phyloP scores from a whole-genome alignment of 2,329 filamentous ascomycete species.

The Phaeophleospora eucalypticola region DNA sequence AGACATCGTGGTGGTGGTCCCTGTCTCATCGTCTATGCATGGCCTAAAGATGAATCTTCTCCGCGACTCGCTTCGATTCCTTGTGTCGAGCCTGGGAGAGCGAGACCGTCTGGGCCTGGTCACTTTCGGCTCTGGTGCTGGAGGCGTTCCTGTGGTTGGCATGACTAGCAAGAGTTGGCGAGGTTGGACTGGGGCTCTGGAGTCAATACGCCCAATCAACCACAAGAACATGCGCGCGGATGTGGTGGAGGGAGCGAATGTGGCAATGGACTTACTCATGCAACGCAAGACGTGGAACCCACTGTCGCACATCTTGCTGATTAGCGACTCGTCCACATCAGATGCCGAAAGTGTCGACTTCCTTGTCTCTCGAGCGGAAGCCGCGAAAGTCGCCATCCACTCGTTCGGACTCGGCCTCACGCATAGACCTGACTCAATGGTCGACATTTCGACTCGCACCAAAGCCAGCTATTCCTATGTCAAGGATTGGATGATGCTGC shows the following conservation, averaged over 20 bases:
- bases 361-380: constrained; percentile 92
- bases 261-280: constrained; percentile 98
- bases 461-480: constrained; percentile 98
- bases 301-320: constrained; percentile 89
- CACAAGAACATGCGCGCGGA: constrained; percentile 96
- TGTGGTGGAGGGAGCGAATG: constrained; percentile 94
- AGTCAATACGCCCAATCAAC: constrained; percentile 85
- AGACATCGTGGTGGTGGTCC: constrained; percentile 93
- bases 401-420: constrained; percentile 95
- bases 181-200: constrained; percentile 82
- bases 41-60: constrained; percentile 97
- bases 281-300: constrained; percentile 94
- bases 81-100: constrained; percentile 84
- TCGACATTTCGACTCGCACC: constrained; percentile 88
- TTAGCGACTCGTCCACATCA: constrained; percentile 93
- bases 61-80: constrained; percentile 84
- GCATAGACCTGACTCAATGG: constrained; percentile 98
- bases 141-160: constrained; percentile 90
- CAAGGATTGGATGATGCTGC: constrained; percentile 99
- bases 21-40: constrained; percentile 97
- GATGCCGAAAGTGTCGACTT: constrained; percentile 96
- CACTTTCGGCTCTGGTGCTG: constrained; percentile 90
- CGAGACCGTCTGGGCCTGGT: constrained; percentile 95
- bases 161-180: constrained; percentile 96
- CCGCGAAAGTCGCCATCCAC: constrained; percentile 95